Base-by-base conservation (phyloP, 2,329 filamentous ascomycete genomes). In the Pestalotiopsis sp. region DNA sequence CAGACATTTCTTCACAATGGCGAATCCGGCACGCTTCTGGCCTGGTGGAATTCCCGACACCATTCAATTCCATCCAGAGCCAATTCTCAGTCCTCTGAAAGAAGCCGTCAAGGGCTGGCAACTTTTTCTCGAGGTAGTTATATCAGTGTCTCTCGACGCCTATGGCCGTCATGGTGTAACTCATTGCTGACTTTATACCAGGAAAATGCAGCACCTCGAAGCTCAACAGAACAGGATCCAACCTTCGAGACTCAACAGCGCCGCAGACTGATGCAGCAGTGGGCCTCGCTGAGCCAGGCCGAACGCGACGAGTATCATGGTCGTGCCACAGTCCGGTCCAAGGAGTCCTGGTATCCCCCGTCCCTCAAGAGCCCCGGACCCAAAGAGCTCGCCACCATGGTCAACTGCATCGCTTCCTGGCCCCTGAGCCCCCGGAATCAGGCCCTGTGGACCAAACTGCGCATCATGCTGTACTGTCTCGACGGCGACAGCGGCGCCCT, bases 231-330 rank as follows among this genome's bases (percentile, higher is more conserved):
- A 31, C 25, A 40, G 20, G 59, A 62, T 40, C 2, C 4, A 4
- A 2, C 59, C 2, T 62, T 40, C 20, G 59, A 62, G 27, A 12
- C 9, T 11, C 25, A 20, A 31, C 59, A 38, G 27, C 59, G 59
- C 13, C 59, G 27, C 17, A 40, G 13, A 25, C 31, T 62, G 17
- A 40, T 62, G 25, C 31, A 41, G 36, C 27, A 62, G 38, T 62
- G 59, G 59, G 59, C 31, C 17, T 40, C 59, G 12, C 27, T 62
- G 25, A n/a, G 13, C 31, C 59, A 62, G 59, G 14, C 4, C 27
- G 59, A 62, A n/a, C 59, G 59, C 36, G 36, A 62, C 36, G 59
- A 36, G 17, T 62, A 62, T 36, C 59, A 62, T n/a, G 20, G 36
- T 4, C 31, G 59, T 31, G 59, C 59, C 9, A 27, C 59, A 40